A percentile compares a stretch with the other conserved stretches of the same genome.
Evolutionary conservation across 2,329 filamentous ascomycete species (phyloP).

Genomic region (Plenodomus lindquistii): DNA sequence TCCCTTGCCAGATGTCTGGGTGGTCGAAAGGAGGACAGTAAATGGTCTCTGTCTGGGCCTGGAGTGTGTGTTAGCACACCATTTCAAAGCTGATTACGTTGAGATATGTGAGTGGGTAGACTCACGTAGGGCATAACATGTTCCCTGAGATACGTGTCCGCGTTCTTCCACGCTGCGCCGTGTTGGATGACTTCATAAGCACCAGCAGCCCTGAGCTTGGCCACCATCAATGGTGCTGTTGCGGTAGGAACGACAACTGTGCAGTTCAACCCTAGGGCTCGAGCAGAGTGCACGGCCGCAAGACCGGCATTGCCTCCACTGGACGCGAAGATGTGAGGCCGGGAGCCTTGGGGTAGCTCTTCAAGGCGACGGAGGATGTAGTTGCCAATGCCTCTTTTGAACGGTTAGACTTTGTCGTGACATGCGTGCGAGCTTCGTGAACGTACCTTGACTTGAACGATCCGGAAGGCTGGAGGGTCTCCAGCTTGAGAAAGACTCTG

Average conservation of each 20-base stretch:
- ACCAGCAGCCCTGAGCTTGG: constrained; percentile 70
- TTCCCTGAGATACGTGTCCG: constrained; percentile 67
- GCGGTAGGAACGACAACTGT: constrained; percentile 74
- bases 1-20: constrained; percentile 68
- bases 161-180: constrained; percentile 70
- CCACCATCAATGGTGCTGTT: constrained; percentile 71
- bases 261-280: constrained; percentile 64
- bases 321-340: constrained; percentile 74
- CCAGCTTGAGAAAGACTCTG: constrained; percentile 82
- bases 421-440: background rate
- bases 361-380: constrained; percentile 62
- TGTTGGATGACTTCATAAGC: constrained; percentile 67
- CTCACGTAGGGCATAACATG: constrained; percentile 54
- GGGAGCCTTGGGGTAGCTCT: constrained; percentile 36
- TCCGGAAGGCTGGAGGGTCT: constrained; percentile 80
- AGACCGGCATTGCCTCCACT: constrained; percentile 85
- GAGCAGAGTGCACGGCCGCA: constrained; percentile 75
- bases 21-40: constrained; percentile 75
- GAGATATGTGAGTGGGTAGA: background rate
- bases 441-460: constrained; percentile 74
- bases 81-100: background rate
- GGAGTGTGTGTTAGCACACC: constrained; percentile 1
- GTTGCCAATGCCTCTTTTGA: constrained; percentile 65
- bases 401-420: constrained; percentile 10
- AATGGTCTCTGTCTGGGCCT: constrained; percentile 50